A percentile compares a stretch with the other conserved stretches of the same genome.
Evolutionary conservation across 2,329 filamentous ascomycete genomes (phyloP).

Genomic region (Ophiostoma novo-ulmi): DNA sequence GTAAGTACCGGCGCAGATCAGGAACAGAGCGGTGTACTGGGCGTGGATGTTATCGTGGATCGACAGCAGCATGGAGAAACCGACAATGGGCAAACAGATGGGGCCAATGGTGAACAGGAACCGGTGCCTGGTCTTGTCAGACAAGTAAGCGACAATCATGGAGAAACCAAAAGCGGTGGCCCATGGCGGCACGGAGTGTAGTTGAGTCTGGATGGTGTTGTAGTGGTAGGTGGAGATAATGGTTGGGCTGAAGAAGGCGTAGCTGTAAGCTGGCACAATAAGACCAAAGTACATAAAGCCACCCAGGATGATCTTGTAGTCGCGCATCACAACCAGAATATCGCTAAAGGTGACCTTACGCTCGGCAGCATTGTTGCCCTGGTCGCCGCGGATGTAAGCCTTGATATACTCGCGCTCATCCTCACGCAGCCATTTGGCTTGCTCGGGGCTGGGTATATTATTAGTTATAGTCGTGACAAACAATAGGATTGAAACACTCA

Average conservation of each 20-base stretch:
- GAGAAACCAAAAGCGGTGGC: conserved; percentile 70
- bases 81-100: conserved; percentile 63
- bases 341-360: conserved; percentile 55
- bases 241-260: conserved; percentile 70
- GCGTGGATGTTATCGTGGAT: conserved; percentile 62
- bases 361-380: conserved; percentile 61
- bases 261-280: conserved; percentile 71
- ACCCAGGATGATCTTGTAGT: conserved; percentile 68
- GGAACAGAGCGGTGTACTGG: conserved; percentile 75
- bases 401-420: conserved; percentile 64
- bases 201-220: conserved; percentile 51
- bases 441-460: conserved; percentile 48
- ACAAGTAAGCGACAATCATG: conserved; percentile 66
- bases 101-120: conserved; percentile 67
- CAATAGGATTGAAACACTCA: conserved; percentile 30
- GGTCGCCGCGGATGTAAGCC: conserved; percentile 61
- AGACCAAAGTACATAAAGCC: conserved; percentile 79
- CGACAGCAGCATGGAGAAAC: conserved; percentile 68
- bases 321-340: conserved; percentile 60
- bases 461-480: neutral
- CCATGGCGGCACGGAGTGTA: conserved; percentile 56
- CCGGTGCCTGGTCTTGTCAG: conserved; percentile 67
- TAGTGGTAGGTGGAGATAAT: conserved; percentile 67
- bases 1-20: conserved; percentile 75
- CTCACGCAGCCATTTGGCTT: conserved; percentile 65